Conservation (phyloP, 2,329 filamentous ascomycete species). For the Didymella keratinophila region DNA sequence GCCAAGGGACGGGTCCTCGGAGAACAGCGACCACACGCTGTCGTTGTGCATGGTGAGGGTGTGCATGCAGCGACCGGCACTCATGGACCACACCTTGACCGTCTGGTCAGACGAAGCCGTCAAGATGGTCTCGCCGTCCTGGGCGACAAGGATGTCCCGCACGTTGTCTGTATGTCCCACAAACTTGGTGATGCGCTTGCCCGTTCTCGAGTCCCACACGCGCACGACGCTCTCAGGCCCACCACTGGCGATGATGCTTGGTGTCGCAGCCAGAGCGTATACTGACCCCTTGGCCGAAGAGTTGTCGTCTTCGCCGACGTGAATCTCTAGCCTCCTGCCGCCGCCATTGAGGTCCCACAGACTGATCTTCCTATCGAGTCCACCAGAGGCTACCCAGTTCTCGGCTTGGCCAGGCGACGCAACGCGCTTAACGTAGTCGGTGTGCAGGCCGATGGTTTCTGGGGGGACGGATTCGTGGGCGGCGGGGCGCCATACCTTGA, state of each 20-base stretch:
- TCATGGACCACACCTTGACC: slow-evolving; percentile 97
- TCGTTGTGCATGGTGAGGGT: slow-evolving; percentile 99
- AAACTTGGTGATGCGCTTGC: slow-evolving; percentile 92
- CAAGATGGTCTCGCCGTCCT: slow-evolving; percentile 88
- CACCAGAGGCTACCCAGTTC: slow-evolving; percentile 92
- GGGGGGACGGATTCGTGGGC: slow-evolving; percentile 70
- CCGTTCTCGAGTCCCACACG: slow-evolving; percentile 88
- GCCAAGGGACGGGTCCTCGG: slow-evolving; percentile 81
- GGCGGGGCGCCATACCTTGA: slow-evolving; percentile 87
- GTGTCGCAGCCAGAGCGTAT: slow-evolving; percentile 84
- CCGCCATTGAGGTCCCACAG: slow-evolving; percentile 92
- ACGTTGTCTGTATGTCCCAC: slow-evolving; percentile 97
- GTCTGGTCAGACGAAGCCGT: slow-evolving; percentile 96
- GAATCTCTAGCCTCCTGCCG: slow-evolving; percentile 86
- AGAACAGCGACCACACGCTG: slow-evolving; percentile 95
- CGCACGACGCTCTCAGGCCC: slow-evolving; percentile 93
- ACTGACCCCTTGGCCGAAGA: slow-evolving; percentile 88
- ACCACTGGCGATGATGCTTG: slow-evolving; percentile 85
- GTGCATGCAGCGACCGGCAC: slow-evolving; percentile 94
- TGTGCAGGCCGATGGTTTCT: slow-evolving; percentile 86
- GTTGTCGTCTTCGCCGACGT: slow-evolving; percentile 82
- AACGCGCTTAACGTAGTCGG: slow-evolving; percentile 95
- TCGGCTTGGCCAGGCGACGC: slow-evolving; percentile 75
- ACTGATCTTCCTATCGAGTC: slow-evolving; percentile 88
- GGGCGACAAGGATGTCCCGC: slow-evolving; percentile 86